phyloP scores from a whole-genome alignment of 2,329 filamentous ascomycete species.

The Fonsecaea pedrosoi region DNA sequence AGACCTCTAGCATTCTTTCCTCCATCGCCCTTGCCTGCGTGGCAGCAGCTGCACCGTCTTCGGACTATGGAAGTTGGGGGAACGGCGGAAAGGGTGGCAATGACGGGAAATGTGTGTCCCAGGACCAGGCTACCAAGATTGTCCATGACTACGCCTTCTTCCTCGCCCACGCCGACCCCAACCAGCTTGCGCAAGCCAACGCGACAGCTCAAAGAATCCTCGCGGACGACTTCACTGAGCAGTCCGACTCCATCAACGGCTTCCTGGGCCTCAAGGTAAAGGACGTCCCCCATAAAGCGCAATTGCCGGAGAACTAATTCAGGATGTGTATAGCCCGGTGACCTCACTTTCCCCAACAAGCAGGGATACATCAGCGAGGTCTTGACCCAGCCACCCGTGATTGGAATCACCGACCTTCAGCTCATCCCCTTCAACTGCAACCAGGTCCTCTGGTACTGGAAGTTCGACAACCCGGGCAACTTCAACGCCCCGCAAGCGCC shows the following conservation, averaged over 20 bases:
- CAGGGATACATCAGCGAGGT: constrained; percentile 13
- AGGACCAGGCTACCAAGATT: constrained; percentile 16
- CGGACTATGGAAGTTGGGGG: constrained; percentile 2
- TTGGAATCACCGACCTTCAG: constrained; percentile 16
- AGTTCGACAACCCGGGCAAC: constrained; percentile 18
- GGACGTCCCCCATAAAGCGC: neutral
- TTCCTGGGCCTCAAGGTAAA: constrained; percentile 17
- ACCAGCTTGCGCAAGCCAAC: constrained; percentile 14
- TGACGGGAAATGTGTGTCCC: neutral
- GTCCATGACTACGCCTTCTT: constrained; percentile 22
- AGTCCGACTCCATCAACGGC: constrained; percentile 21
- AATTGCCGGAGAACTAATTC: neutral
- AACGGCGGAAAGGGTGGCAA: constrained; percentile 5
- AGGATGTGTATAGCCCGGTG: constrained; percentile 4
- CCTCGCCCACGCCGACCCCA: constrained; percentile 17
- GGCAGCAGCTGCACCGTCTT: constrained; percentile 13
- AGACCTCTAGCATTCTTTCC: constrained; percentile 10
- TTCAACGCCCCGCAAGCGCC: constrained; percentile 15
- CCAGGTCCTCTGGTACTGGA: constrained; percentile 20
- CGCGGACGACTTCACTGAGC: constrained; percentile 14
- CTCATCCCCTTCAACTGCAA: constrained; percentile 17
- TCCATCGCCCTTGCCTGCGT: constrained; percentile 11
- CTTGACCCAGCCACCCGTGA: constrained; percentile 7
- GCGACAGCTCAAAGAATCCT: constrained; percentile 19
- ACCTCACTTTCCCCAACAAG: constrained; percentile 14